phyloP scores from a whole-genome alignment of 164 flowering plant genomes.

The Magnolia changhungtana region DNA sequence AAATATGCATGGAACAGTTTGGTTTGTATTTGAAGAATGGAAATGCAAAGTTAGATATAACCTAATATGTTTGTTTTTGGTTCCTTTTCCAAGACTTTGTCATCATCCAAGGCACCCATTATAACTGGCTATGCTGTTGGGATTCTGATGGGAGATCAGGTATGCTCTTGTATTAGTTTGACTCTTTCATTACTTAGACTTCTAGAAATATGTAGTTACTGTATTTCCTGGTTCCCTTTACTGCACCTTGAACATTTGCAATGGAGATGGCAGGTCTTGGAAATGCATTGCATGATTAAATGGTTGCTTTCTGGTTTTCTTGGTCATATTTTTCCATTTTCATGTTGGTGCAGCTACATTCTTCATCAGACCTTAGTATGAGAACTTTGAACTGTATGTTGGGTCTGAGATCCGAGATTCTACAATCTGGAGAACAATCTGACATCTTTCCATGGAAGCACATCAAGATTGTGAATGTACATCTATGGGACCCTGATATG shows the following conservation, averaged over 20 bases:
- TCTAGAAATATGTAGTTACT: not conserved
- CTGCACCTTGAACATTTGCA: not conserved
- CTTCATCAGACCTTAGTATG: not conserved
- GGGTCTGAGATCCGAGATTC: not conserved
- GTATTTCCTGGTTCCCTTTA: not conserved
- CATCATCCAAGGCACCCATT: slow-evolving; percentile 37
- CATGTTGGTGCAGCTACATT: not conserved
- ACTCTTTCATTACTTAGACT: not conserved
- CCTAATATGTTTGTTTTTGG: slow-evolving; percentile 1
- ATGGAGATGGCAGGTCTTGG: not conserved
- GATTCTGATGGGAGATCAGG: slow-evolving; percentile 58
- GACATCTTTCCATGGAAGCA: not conserved
- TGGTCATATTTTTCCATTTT: not conserved
- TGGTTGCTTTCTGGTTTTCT: not conserved
- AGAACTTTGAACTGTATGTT: not conserved
- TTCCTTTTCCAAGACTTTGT: slow-evolving; percentile 44
- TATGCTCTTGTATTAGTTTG: slow-evolving; percentile 7
- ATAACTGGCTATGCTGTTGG: slow-evolving; percentile 64
- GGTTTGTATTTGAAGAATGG: not conserved
- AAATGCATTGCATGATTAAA: not conserved
- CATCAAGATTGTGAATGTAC: not conserved
- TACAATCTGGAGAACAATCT: not conserved
- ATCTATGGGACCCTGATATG: not conserved
- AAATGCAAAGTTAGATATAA: not conserved
- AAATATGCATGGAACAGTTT: no score